Percentiles rank a stretch among this genome's conserved stretches.
Conservation (phyloP, 805 yeast genomes). For the Saccharomycopsis fodiens region DNA sequence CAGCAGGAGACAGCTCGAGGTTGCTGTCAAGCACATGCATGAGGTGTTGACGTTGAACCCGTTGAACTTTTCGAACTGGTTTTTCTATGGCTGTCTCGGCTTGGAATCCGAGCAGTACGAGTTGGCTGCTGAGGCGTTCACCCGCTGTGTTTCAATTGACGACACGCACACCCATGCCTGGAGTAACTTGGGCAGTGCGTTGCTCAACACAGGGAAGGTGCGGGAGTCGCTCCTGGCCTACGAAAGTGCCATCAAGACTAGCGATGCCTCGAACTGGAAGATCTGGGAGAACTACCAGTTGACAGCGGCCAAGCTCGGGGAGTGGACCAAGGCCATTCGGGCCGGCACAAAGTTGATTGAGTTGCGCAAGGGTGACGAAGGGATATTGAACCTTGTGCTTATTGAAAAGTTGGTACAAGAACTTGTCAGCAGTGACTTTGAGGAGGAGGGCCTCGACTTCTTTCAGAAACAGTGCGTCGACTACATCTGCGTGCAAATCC, state of each 20-base stretch:
- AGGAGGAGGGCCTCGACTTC: slow-evolving; percentile 34
- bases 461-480: slow-evolving; percentile 67
- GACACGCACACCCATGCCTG: slow-evolving; percentile 77
- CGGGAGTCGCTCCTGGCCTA: slow-evolving; percentile 82
- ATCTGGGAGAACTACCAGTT: slow-evolving; percentile 82
- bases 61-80: slow-evolving; percentile 76
- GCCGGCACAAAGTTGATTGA: slow-evolving; percentile 63
- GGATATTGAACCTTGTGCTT: slow-evolving; percentile 71
- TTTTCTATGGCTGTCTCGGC: slow-evolving; percentile 85
- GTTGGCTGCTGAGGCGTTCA: slow-evolving; percentile 84
- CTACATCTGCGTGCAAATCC: slow-evolving; percentile 61
- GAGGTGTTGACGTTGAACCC: slow-evolving; percentile 74
- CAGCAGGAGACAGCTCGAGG: slow-evolving; percentile 49
- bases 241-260: slow-evolving; percentile 64
- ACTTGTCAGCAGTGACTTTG: slow-evolving; percentile 44
- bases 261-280: slow-evolving; percentile 75
- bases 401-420: slow-evolving; percentile 66
- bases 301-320: slow-evolving; percentile 73
- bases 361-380: slow-evolving; percentile 44
- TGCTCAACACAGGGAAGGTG: slow-evolving; percentile 53
- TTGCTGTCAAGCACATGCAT: slow-evolving; percentile 61
- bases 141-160: slow-evolving; percentile 81
- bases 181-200: slow-evolving; percentile 85
- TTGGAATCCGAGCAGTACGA: slow-evolving; percentile 64
- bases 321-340: slow-evolving; percentile 80